Conservation (phyloP, 2,329 filamentous ascomycete genomes). For the Alternaria metachromatica region DNA sequence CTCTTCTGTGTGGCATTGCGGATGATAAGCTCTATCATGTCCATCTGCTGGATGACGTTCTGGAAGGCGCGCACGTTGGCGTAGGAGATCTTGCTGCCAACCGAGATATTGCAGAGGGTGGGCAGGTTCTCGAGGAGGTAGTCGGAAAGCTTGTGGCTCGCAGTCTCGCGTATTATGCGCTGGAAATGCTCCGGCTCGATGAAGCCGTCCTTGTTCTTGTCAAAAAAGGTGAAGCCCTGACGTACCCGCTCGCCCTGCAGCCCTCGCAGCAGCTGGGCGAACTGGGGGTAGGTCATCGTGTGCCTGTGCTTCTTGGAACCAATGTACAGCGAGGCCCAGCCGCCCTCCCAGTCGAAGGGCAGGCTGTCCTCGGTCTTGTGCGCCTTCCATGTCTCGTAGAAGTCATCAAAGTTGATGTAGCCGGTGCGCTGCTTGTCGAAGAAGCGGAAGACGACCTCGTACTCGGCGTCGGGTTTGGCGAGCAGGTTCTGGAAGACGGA, state of each 20-base stretch:
- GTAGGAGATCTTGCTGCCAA: constrained; percentile 93
- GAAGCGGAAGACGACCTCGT: constrained; percentile 96
- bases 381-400: constrained; percentile 82
- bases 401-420: constrained; percentile 86
- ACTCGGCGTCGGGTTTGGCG: constrained; percentile 93
- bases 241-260: constrained; percentile 94
- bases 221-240: constrained; percentile 91
- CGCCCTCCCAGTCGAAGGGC: constrained; percentile 95
- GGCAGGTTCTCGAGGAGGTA: constrained; percentile 90
- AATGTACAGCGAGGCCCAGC: constrained; percentile 95
- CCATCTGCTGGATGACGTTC: constrained; percentile 98
- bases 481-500: constrained; percentile 92
- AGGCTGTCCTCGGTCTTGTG: constrained; percentile 87
- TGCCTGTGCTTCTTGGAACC: constrained; percentile 87
- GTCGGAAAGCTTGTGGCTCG: constrained; percentile 95
- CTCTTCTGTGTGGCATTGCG: constrained; percentile 85
- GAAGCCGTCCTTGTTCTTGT: constrained; percentile 90
- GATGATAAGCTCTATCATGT: constrained; percentile 92
- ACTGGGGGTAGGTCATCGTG: constrained; percentile 92
- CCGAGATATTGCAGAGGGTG: constrained; percentile 92
- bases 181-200: constrained; percentile 96
- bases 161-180: constrained; percentile 92
- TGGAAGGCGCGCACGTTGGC: constrained; percentile 97
- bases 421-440: constrained; percentile 89
- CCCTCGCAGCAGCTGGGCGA: constrained; percentile 96